These are phyloP conservation scores for Mortierella sp. DNA, from an alignment of 371 early-diverging fungal genomes.

Conservation along the genomic window DNA sequence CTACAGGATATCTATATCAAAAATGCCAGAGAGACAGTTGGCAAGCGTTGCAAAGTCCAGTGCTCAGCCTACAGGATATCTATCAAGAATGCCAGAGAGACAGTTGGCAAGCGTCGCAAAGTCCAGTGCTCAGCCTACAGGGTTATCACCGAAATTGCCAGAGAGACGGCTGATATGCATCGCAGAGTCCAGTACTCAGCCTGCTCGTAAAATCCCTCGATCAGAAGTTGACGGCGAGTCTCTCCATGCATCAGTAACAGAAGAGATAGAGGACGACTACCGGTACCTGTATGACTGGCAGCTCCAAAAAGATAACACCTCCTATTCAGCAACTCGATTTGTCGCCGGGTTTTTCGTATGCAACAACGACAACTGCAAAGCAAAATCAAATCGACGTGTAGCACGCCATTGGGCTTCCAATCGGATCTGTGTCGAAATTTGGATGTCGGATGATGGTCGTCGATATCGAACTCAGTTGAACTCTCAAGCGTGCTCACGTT, in stretches of 20 bases:
- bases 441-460: slow-evolving; percentile 7
- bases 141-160: no score
- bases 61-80: no score
- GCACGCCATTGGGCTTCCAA: slow-evolving; percentile 4
- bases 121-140: neutral
- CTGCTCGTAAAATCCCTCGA: slow-evolving; percentile 3
- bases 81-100: no score
- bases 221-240: slow-evolving; percentile 7
- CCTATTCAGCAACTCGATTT: neutral
- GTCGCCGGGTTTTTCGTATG: slow-evolving; percentile 12
- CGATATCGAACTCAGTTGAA: slow-evolving; percentile 11
- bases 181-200: neutral
- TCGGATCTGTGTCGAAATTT: slow-evolving; percentile 11
- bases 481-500: slow-evolving; percentile 1
- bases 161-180: neutral
- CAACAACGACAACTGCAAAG: slow-evolving; percentile 9
- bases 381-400: neutral
- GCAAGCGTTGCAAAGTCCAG: no score
- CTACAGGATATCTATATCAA: no score
- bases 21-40: no score
- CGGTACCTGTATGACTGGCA: slow-evolving; percentile 9
- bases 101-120: neutral
- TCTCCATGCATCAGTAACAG: slow-evolving; percentile 12
- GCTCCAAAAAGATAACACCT: slow-evolving; percentile 2
- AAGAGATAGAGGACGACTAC: neutral